Evolutionary conservation across 179 eudicot species (phyloP), one percentile per base, ranked within the genome.

Genomic region (Spinacia oleracea): DNA sequence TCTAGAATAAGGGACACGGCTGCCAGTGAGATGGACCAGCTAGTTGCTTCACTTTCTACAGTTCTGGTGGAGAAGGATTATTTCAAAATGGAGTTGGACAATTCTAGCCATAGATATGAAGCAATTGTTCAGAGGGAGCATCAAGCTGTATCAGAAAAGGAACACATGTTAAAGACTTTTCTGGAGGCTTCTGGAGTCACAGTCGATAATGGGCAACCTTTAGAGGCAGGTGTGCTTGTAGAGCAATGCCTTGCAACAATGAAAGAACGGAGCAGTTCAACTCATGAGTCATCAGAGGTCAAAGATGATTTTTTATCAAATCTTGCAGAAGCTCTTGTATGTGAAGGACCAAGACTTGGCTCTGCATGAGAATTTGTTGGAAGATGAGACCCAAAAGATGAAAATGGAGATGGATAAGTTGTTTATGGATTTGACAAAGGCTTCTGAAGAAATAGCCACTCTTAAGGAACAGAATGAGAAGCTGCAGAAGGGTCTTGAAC

Each of bases 401-500:
- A 85, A 83, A 87, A 63, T 76, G 34, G 86, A 89, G 81, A 60
- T 86, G 81, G 83, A 76, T 77, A 85, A 79, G 80, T 62, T 89
- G 78, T 81, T 74, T 58, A 72, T 78, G 78, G 87, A 90, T 80
- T 82, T 89, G 67, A 86, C 80, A 53, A 79, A 34, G 77, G 86
- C 87, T 73, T 85, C 90, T 75, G 83, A 81, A 78, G 95, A 92
- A 83, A 81, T 85, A 78, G 82, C 77, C 84, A 78, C 74, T 62
- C 87, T 94, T 46, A 88, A 85, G 69, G 89, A 83, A 81, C 95
- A 92, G 81, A 90, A 85, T 63, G 91, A 82, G 38, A 84, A 80
- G 72, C 75, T 92, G 75, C 85, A 86, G 80, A 89, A 84, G 83
- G 93, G 89, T 85, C 89, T 91, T 83, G 92, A 86, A 46, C 85